phyloP scores from a whole-genome alignment of 441 rosid genomes.

The Erodium chrysanthum region DNA sequence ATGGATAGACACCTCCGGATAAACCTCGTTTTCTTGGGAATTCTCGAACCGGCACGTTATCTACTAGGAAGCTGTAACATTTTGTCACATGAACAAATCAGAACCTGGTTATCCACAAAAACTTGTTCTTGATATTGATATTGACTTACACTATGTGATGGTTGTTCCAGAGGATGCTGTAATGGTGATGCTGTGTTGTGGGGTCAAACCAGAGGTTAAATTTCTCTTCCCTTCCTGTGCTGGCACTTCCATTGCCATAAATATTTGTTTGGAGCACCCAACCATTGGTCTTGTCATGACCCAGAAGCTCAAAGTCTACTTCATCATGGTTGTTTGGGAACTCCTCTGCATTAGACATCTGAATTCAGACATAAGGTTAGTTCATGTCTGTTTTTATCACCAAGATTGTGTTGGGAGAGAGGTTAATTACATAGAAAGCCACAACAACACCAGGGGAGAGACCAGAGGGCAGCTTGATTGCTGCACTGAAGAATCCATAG shows the following conservation, averaged over 20 bases:
- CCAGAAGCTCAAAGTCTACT: constrained; percentile 77
- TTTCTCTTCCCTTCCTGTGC: constrained; percentile 80
- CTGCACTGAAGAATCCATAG: constrained; percentile 83
- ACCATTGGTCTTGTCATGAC: constrained; percentile 62
- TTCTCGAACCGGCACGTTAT: constrained; percentile 63
- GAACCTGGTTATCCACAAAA: too few species aligned
- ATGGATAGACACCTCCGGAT: constrained; percentile 36
- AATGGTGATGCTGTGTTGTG: constrained; percentile 52
- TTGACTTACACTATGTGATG: constrained; percentile 62
- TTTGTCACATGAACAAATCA: background rate
- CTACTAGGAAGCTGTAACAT: constrained; percentile 52
- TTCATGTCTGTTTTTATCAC: background rate
- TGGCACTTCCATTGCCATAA: constrained; percentile 63
- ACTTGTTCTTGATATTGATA: too few species aligned
- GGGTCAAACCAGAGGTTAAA: constrained; percentile 94
- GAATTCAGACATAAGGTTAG: background rate
- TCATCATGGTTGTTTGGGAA: constrained; percentile 77
- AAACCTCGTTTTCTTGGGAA: constrained; percentile 39
- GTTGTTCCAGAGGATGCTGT: constrained; percentile 76
- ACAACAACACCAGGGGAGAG: constrained; percentile 83
- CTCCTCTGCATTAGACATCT: constrained; percentile 78
- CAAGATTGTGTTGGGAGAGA: too few species aligned
- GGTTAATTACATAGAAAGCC: constrained; percentile 62
- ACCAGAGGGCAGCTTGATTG: constrained; percentile 75
- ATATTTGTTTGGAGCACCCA: constrained; percentile 78